Percentiles rank a stretch among this genome's conserved stretches.
These are phyloP conservation scores for Lactarius sanguifluus DNA, from an alignment of 768 basidiomycete species.

Conservation along the genomic window DNA sequence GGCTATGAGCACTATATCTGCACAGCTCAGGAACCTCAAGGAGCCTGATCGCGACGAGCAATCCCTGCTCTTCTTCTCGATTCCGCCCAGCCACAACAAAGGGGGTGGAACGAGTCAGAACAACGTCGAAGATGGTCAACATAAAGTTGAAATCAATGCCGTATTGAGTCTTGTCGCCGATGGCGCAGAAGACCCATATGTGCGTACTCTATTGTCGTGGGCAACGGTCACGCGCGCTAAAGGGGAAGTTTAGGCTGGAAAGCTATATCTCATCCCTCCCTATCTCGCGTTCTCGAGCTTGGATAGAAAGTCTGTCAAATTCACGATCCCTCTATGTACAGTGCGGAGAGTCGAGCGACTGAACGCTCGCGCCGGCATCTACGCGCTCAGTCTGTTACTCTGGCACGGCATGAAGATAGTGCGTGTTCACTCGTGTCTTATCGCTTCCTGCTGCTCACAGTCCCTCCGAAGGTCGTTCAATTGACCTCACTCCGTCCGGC, in stretches of 20 bases:
- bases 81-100: conserved; percentile 49
- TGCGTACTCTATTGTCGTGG: conserved; percentile 35
- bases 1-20: conserved; percentile 77
- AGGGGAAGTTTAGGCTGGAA: conserved; percentile 70
- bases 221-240: conserved; percentile 7
- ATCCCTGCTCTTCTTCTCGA: conserved; percentile 82
- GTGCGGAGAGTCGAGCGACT: conserved; percentile 92
- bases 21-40: conserved; percentile 87
- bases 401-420: conserved; percentile 97
- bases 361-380: conserved; percentile 91
- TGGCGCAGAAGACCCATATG: conserved; percentile 90
- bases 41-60: conserved; percentile 89
- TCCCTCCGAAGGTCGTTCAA: conserved; percentile 70
- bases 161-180: conserved; percentile 76
- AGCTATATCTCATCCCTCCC: conserved; percentile 83
- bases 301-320: conserved; percentile 89
- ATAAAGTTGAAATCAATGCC: conserved; percentile 86
- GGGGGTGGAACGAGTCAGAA: conserved; percentile 30
- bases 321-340: conserved; percentile 88
- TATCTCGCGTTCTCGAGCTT: conserved; percentile 89
- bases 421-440: conserved; percentile 34
- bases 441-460: conserved; percentile 3
- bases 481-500: conserved; percentile 90
- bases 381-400: conserved; percentile 90
- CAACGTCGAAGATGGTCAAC: conserved; percentile 42